Base-by-base conservation (phyloP, 1,139 yeast species). In the Diutina rugosa region DNA sequence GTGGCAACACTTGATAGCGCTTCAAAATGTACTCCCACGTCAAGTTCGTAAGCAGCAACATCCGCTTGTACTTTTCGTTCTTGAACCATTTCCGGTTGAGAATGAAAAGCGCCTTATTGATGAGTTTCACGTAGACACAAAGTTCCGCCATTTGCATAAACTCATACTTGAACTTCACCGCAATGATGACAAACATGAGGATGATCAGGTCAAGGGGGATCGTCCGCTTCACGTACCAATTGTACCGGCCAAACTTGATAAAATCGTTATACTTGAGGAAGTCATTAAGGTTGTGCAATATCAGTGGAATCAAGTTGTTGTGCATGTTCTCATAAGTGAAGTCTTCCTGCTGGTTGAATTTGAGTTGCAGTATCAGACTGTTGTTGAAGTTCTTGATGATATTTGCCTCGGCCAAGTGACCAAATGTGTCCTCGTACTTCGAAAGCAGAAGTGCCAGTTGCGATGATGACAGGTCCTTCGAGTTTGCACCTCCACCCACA, bases 151-250 rank as follows among this genome's bases (percentile, higher is more conserved):
- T 63, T 6, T 71, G 69, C 67, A 74, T 70, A 54, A 71, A 71
- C 58, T 74, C 76, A 59, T 72, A 76, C 62, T 79, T 80, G 63
- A 80, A 71, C 63, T 81, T 83, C 7, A 81, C 77, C 1, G 80
- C 73, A 55, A 82, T 71, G 32, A 81, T 77, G 28, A 80, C 77
- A 62, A 80, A 72, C 61, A 81, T 69, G 57, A 81, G 66, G 29
- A 81, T 78, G 10, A 82, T 74, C n/a, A 84, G 80, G 64, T 82
- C 85, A 56, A 81, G 71, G 3, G 87, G 87, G 56, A 82, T 76
- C 6, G 81, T 79, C 56, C 84, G 70, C 62, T 81, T 78, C 55
- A 81, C 74, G 60, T 80, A 82, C 86, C 86, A 82, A 62, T 81
- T 82, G 65, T 72, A 82, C 58, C 72, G 74, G 0, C 81, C 81